These are phyloP conservation scores for Tausonia pullulans DNA, from an alignment of 1,284 basidiomycete genomes.

Conservation along the genomic window DNA sequence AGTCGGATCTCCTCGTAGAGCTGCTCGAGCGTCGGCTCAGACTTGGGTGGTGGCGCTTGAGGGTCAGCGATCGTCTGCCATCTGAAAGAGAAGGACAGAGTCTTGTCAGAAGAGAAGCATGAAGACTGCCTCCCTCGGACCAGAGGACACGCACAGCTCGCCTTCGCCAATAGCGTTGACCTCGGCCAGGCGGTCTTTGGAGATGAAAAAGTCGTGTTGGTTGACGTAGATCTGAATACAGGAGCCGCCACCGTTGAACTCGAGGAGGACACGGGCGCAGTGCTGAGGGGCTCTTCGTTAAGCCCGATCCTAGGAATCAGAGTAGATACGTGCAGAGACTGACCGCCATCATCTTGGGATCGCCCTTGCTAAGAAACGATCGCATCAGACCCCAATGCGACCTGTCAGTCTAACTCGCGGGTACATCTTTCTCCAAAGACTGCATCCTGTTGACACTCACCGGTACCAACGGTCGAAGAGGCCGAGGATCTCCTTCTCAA, in stretches of 20 bases:
- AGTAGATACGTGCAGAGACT: slow-evolving; percentile 27
- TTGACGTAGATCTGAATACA: slow-evolving; percentile 99
- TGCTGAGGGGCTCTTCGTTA: slow-evolving; percentile 47
- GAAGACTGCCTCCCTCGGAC: background rate
- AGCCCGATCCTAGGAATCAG: background rate
- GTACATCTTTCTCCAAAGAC: too few relatives aligned
- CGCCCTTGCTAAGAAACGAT: slow-evolving; percentile 54
- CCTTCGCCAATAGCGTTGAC: slow-evolving; percentile 47
- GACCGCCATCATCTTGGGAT: slow-evolving; percentile 98
- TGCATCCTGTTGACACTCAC: background rate
- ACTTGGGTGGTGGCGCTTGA: slow-evolving; percentile 61
- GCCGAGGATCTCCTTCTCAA: slow-evolving; percentile 96
- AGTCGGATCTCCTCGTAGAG: slow-evolving; percentile 78
- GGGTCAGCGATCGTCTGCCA: slow-evolving; percentile 76
- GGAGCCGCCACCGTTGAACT: slow-evolving; percentile 94
- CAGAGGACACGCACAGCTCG: slow-evolving; percentile 44
- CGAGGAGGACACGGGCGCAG: slow-evolving; percentile 89
- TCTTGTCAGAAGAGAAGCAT: background rate
- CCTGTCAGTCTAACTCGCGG: too few relatives aligned
- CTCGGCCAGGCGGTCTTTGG: slow-evolving; percentile 58
- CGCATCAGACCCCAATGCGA: background rate
- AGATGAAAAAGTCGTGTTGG: slow-evolving; percentile 97
- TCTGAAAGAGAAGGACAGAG: slow-evolving; percentile 34
- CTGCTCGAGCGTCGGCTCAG: slow-evolving; percentile 65
- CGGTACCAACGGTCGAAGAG: slow-evolving; percentile 73